These are phyloP conservation scores for Scedosporium dehoogii DNA, from an alignment of 2,329 filamentous ascomycete species.

Conservation along the genomic window DNA sequence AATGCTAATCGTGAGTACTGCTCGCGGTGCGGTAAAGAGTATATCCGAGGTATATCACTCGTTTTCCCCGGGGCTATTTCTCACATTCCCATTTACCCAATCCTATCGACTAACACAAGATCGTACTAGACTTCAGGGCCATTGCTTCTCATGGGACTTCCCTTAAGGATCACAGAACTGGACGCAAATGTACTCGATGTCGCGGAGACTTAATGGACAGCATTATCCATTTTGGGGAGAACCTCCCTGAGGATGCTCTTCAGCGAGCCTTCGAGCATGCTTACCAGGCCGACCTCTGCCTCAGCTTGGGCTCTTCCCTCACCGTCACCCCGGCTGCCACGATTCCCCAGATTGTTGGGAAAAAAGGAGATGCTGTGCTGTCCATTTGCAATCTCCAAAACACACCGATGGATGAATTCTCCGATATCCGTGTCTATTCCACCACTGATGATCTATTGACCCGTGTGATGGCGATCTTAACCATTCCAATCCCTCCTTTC, in stretches of 20 bases:
- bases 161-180: no score
- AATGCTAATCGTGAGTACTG: no score
- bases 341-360: constrained; percentile 26
- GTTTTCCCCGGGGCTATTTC: no score
- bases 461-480: background rate
- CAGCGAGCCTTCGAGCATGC: constrained; percentile 24
- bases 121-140: no score
- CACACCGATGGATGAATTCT: constrained; percentile 27
- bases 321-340: constrained; percentile 31
- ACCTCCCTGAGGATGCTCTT: constrained; percentile 20
- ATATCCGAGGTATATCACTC: no score
- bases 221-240: constrained; percentile 35
- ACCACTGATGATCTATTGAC: constrained; percentile 8
- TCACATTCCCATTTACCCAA: no score
- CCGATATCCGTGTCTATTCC: constrained; percentile 23
- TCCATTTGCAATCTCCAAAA: constrained; percentile 36
- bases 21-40: no score
- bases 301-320: constrained; percentile 35
- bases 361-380: constrained; percentile 20
- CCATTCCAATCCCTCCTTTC: background rate
- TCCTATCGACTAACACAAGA: no score
- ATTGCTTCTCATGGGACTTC: no score
- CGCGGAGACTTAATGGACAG: constrained; percentile 25
- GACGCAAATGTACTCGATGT: no score
- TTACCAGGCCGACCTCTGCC: constrained; percentile 31